Base-by-base conservation (phyloP, 2,329 filamentous ascomycete species). In the Scedosporium boydii region DNA sequence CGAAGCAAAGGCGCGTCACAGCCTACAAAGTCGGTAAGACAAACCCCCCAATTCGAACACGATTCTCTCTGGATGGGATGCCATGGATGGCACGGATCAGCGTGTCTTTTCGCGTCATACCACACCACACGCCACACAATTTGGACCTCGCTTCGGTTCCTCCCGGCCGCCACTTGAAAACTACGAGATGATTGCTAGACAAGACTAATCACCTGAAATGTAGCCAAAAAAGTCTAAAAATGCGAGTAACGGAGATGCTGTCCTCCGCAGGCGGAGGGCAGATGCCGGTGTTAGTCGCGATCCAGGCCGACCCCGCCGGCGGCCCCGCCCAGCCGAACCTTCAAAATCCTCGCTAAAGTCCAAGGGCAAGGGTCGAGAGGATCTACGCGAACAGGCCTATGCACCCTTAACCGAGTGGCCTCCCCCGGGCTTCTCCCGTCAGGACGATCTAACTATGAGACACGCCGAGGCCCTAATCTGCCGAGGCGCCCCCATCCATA, bases 391-490 rank as follows among this genome's bases (percentile, higher is more conserved):
- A 46, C 64, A 68, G 60, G 59, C 60, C 61, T 67, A 69, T 65
- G 73, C 41, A 41, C 53, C 60, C 16, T 29, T 62, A 34, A 62
- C 60, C 23, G 53, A 62, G 67, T 87, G 85, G 85, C 85, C 85
- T 18, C 85, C 85, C 0, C 72, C 75, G 10, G 81, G 79, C 59
- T 71, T 85, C 58, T 74, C 76, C 10, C 74, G 69, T 53, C 70
- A 77, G 26, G 80, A 82, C 44, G 79, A 82, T 64, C 75, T 87
- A 7, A 73, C 79, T 0, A 78, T 82, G 16, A 77, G 76, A 53
- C 78, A 80, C 58, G 85, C 85, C 9, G 79, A 81, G 73, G 79
- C 84, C 58, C 75, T 86, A 63, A 82, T 87, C 65, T 77, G 78
- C n/a, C 76, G 78, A 6, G 85, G 85, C 5, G 83, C 81, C 1